Conservation (phyloP, 371 early-diverging fungal species). For the Rhizopus delemar region DNA sequence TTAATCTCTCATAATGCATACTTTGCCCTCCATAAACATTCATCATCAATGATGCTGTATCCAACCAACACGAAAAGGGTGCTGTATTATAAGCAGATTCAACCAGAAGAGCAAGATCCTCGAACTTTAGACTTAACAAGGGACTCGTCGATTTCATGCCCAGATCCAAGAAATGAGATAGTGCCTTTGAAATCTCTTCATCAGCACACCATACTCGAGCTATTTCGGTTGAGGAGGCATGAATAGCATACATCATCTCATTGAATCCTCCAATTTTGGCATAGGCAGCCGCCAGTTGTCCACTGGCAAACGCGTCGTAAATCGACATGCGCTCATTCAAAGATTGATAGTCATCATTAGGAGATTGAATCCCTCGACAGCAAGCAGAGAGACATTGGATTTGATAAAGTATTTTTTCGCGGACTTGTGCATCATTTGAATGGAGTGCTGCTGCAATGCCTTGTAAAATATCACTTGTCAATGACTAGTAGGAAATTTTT, state of each 20-base stretch:
- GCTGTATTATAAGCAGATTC: slow-evolving; percentile 44
- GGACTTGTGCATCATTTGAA: slow-evolving; percentile 19
- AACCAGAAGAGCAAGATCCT: slow-evolving; percentile 34
- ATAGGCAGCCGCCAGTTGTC: slow-evolving; percentile 31
- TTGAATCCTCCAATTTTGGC: slow-evolving; percentile 29
- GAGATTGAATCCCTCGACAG: slow-evolving; percentile 57
- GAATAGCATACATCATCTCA: slow-evolving; percentile 37
- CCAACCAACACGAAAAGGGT: slow-evolving; percentile 57
- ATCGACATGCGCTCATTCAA: slow-evolving; percentile 27
- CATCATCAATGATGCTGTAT: slow-evolving; percentile 54
- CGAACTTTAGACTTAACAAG: slow-evolving; percentile 46
- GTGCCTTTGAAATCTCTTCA: slow-evolving; percentile 43
- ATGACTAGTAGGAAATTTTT: slow-evolving; percentile 21
- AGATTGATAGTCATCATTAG: slow-evolving; percentile 51
- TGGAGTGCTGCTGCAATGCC: slow-evolving; percentile 33
- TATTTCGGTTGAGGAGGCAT: slow-evolving; percentile 31
- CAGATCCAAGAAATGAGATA: slow-evolving; percentile 53
- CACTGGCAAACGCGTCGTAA: slow-evolving; percentile 48
- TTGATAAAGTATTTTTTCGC: slow-evolving; percentile 29
- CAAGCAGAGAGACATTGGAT: slow-evolving; percentile 54
- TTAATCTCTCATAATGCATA: slow-evolving; percentile 34
- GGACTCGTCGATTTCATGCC: slow-evolving; percentile 57
- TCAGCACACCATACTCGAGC: slow-evolving; percentile 36
- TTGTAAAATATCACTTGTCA: slow-evolving; percentile 50
- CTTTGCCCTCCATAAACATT: slow-evolving; percentile 60